These are phyloP conservation scores for Trypanosoma vivax DNA, from an alignment of 208 protist genomes.

Conservation along the genomic window DNA sequence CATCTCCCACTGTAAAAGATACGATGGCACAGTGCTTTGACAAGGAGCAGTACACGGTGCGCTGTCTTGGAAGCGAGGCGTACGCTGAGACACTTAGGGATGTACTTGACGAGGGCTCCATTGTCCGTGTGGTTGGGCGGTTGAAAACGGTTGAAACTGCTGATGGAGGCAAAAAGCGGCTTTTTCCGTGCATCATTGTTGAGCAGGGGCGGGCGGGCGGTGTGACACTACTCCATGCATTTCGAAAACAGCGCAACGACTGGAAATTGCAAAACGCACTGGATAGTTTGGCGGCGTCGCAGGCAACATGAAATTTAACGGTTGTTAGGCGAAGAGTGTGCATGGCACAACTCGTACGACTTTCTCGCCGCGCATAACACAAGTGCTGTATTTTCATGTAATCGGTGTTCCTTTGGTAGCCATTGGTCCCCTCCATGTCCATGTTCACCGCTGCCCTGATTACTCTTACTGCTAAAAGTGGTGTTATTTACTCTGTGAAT, in stretches of 20 bases:
- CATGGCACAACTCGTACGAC: too few relatives aligned
- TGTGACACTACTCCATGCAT: slow-evolving; percentile 12
- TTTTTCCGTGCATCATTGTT: slow-evolving; percentile 20
- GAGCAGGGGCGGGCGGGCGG: slow-evolving; percentile 13
- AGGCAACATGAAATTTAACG: neutral
- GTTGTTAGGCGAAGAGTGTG: too few relatives aligned
- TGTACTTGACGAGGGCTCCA: slow-evolving; percentile 18
- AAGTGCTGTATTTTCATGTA: too few relatives aligned
- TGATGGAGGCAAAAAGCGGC: slow-evolving; percentile 13
- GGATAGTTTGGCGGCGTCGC: neutral
- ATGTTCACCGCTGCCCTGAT: too few relatives aligned
- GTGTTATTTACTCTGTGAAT: too few relatives aligned
- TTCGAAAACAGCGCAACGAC: slow-evolving; percentile 7
- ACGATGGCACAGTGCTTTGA: neutral
- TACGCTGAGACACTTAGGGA: slow-evolving; percentile 18
- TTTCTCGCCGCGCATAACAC: too few relatives aligned
- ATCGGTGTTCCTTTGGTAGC: too few relatives aligned
- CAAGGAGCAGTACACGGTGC: slow-evolving; percentile 30
- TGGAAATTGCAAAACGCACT: slow-evolving; percentile 16
- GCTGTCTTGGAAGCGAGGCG: slow-evolving; percentile 24
- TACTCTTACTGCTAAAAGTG: too few relatives aligned
- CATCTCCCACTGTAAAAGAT: neutral
- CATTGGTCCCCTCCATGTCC: too few relatives aligned
- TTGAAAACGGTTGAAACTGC: slow-evolving; percentile 12
- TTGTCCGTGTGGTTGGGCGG: slow-evolving; percentile 21